phyloP scores from a whole-genome alignment of 352 stramenopile genomes.

The Pelagophyceae sp. region DNA sequence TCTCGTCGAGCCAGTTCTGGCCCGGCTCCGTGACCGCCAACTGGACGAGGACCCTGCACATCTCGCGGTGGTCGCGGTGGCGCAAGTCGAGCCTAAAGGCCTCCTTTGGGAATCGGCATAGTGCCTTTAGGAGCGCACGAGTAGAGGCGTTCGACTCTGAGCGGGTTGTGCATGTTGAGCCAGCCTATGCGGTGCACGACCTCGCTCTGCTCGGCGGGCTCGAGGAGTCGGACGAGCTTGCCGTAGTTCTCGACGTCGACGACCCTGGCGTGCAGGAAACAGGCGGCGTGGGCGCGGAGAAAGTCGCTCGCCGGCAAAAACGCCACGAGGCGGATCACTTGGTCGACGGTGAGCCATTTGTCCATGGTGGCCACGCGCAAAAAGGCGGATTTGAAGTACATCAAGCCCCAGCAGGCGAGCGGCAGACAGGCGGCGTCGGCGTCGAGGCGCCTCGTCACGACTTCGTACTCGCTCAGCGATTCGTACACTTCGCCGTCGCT shows the following conservation, averaged over 20 bases:
- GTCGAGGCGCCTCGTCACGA: too few species aligned
- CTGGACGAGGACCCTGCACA: conserved; percentile 62
- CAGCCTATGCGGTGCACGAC: conserved; percentile 58
- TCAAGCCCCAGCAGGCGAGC: not conserved
- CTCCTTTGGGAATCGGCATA: too few species aligned
- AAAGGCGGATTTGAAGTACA: conserved; percentile 35
- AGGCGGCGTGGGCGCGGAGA: conserved; percentile 47
- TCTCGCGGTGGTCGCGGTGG: conserved; percentile 57
- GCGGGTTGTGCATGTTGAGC: conserved; percentile 68
- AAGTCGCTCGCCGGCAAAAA: conserved; percentile 47
- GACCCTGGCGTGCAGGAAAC: conserved; percentile 55
- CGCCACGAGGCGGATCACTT: conserved; percentile 42
- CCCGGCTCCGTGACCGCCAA: conserved; percentile 54
- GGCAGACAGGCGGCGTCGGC: too few species aligned
- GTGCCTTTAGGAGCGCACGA: too few species aligned
- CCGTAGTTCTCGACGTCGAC: conserved; percentile 63
- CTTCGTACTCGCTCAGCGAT: too few species aligned
- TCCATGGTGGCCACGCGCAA: conserved; percentile 50
- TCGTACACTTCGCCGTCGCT: too few species aligned
- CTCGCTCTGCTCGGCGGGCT: conserved; percentile 49
- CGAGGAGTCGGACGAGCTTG: conserved; percentile 42
- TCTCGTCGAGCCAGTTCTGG: conserved; percentile 37
- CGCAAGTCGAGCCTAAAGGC: conserved; percentile 61
- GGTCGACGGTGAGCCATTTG: conserved; percentile 47
- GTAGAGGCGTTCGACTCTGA: conserved; percentile 62